phyloP scores from a whole-genome alignment of 768 basidiomycete species.

The Podaxis sp. region DNA sequence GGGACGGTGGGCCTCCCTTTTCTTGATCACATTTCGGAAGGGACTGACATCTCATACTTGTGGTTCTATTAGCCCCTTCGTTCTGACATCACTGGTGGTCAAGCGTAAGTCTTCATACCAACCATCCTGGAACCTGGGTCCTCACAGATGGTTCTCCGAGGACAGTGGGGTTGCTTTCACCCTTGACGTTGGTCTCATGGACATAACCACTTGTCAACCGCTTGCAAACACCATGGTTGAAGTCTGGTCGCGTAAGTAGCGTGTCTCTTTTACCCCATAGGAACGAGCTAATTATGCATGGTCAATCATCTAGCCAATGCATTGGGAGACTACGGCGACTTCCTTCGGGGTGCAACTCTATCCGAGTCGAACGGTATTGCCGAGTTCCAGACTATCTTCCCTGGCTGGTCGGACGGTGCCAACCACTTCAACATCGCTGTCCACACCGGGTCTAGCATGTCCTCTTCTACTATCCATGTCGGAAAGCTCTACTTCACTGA shows the following conservation, averaged over 20 bases:
- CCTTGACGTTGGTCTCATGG: slow-evolving; percentile 34
- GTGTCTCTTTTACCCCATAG: neutral
- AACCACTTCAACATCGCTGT: slow-evolving; percentile 34
- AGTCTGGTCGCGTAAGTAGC: slow-evolving; percentile 25
- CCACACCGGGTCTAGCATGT: slow-evolving; percentile 22
- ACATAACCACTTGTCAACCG: slow-evolving; percentile 36
- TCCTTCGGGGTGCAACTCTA: slow-evolving; percentile 30
- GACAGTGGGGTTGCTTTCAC: slow-evolving; percentile 30
- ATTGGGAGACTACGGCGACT: slow-evolving; percentile 28
- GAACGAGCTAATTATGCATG: neutral
- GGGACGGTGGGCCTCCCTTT: neutral
- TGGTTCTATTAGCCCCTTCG: slow-evolving; percentile 17
- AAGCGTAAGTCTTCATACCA: slow-evolving; percentile 17
- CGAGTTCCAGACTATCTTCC: slow-evolving; percentile 33
- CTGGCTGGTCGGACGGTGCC: slow-evolving; percentile 29
- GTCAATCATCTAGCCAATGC: slow-evolving; percentile 26
- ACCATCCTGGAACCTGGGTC: neutral
- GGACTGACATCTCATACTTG: neutral
- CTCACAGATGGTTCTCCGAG: neutral
- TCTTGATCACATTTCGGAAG: neutral
- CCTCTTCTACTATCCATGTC: slow-evolving; percentile 24
- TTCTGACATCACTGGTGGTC: slow-evolving; percentile 23
- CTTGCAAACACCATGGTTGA: slow-evolving; percentile 34
- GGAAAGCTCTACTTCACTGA: slow-evolving; percentile 39
- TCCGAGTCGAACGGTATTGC: slow-evolving; percentile 32